Conservation (phyloP, 2,329 filamentous ascomycete genomes). For the Ophiocordyceps sinensis region DNA sequence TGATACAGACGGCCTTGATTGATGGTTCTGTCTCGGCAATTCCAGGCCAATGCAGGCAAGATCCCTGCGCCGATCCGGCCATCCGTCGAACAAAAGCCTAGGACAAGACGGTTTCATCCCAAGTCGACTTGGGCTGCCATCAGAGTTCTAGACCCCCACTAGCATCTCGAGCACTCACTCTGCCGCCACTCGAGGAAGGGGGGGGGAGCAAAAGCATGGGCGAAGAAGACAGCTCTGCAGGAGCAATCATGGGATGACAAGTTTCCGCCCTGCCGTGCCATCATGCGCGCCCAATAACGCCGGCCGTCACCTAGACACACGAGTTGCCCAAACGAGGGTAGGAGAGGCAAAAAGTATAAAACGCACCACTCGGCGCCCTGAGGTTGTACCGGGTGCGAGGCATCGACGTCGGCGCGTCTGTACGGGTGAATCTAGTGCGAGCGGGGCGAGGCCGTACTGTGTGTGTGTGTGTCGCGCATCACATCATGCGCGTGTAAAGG, state of each 20-base stretch:
- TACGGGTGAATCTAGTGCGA: too few species aligned
- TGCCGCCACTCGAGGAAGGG: too few species aligned
- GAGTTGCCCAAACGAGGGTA: neutral
- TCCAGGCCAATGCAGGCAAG: neutral
- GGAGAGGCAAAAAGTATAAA: neutral
- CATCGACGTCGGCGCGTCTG: too few species aligned
- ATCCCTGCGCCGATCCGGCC: slow-evolving; percentile 6
- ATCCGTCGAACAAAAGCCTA: neutral
- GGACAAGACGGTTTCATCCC: slow-evolving; percentile 5
- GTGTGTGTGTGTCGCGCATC: too few species aligned
- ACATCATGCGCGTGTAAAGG: too few species aligned
- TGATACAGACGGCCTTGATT: too few species aligned
- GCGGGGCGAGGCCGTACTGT: too few species aligned
- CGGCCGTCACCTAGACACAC: neutral
- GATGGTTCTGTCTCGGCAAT: neutral
- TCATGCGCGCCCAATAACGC: neutral
- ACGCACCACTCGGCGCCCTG: neutral
- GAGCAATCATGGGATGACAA: slow-evolving; percentile 1
- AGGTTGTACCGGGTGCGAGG: too few species aligned
- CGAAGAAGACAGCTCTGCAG: neutral
- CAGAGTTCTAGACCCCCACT: too few species aligned
- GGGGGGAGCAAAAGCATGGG: too few species aligned
- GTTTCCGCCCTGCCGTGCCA: slow-evolving; percentile 1
- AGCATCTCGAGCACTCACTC: too few species aligned
- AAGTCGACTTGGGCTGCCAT: slow-evolving; percentile 3